Evolutionary conservation across 2,329 filamentous ascomycete genomes (phyloP), one percentile per base, ranked within the genome.

Genomic region (Paecilomyces niveus): DNA sequence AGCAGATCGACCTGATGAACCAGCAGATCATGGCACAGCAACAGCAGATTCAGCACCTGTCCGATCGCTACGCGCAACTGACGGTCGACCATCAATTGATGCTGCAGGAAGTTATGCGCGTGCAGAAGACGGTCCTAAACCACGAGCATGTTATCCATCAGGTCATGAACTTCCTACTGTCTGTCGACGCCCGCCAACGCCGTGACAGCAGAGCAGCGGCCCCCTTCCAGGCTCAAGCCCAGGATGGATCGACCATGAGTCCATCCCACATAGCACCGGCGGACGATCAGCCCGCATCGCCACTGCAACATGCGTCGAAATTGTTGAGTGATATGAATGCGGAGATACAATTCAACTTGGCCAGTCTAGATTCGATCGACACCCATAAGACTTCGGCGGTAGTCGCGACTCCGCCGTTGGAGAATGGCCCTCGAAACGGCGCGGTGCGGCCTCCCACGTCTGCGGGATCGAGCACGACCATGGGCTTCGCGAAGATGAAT

Each of bases 21-120:
- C 89, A 91, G 67, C 92, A 95, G 66, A 80, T 97, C 55, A 85
- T 91, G 56, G 93, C 92, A 9, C 95, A 92, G 5, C 91, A 96
- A 68, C 90, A 96, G 70, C 93, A 97, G 73, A 85, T 97, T 49
- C 91, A 96, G 70, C 85, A 89, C 59, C 79, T 97, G 49, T 90
- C 94, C 67, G 90, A 93, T 66, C 85, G 90, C 63, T 94, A 92
- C 72, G 86, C 88, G 60, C 91, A 96, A 67, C 83, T 97, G 56
- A 83, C 80, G 62, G 81, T 86, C 59, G 84, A 87, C 64, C 82
- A 88, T 63, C 83, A 84, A 22, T 81, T 87, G 74, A 79, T 87
- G 62, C 70, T 87, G 55, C 84, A 88, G 67, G 85, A 88, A 68
- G 71, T 86, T 33, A 82, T 86, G 63, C 81, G 84, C 22, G 77